Evolutionary conservation across 2,329 filamentous ascomycete species (phyloP).

Genomic region (Aspergillus sp.): DNA sequence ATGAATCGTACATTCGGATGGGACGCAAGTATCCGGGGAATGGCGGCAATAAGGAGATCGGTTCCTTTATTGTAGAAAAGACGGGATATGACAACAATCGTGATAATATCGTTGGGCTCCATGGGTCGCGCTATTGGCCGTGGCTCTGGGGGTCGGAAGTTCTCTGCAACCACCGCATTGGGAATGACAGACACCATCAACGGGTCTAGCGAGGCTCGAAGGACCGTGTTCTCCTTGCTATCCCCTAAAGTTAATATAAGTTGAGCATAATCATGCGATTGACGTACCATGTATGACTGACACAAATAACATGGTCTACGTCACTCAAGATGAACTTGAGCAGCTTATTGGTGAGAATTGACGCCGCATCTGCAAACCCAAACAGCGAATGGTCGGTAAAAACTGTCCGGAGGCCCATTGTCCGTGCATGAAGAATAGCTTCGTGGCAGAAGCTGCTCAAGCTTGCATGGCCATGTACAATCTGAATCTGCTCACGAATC

Average conservation of each 20-base stretch:
- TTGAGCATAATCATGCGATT: not conserved
- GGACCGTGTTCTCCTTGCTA: conserved; percentile 96
- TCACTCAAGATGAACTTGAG: conserved; percentile 95
- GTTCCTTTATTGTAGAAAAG: conserved; percentile 99
- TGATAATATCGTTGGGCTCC: conserved; percentile 82
- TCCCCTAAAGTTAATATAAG: conserved; percentile 8
- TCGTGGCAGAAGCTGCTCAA: conserved; percentile 93
- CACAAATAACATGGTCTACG: conserved; percentile 96
- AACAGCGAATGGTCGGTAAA: conserved; percentile 98
- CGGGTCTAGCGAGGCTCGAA: conserved; percentile 90
- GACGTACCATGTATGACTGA: conserved; percentile 88
- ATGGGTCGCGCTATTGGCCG: conserved; percentile 65
- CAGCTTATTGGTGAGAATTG: conserved; percentile 95
- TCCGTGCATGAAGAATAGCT: conserved; percentile 88
- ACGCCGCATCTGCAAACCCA: conserved; percentile 93
- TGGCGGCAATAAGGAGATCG: conserved; percentile 92
- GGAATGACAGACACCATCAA: conserved; percentile 98
- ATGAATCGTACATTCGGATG: conserved; percentile 96
- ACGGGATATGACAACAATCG: conserved; percentile 94
- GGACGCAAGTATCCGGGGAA: conserved; percentile 84
- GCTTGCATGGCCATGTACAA: conserved; percentile 96
- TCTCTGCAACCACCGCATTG: conserved; percentile 94
- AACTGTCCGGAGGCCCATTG: conserved; percentile 93
- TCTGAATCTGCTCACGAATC: conserved; percentile 90
- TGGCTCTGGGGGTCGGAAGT: conserved; percentile 74